phyloP scores from a whole-genome alignment of 2,329 filamentous ascomycete genomes.

The Beauveria brongniartii region DNA sequence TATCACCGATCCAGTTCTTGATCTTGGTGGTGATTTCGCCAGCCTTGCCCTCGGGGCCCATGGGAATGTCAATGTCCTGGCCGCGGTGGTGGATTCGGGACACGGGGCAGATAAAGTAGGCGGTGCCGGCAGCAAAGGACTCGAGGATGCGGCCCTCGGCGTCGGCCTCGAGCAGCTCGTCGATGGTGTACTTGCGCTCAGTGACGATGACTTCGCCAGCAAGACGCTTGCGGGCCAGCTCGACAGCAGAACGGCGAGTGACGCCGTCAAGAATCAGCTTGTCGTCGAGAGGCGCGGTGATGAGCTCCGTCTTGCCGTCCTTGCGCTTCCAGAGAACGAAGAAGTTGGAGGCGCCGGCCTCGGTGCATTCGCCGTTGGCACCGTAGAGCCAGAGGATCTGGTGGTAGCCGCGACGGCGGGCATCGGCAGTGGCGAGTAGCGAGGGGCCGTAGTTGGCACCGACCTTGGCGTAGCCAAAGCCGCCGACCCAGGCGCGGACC shows the following conservation, averaged over 20 bases:
- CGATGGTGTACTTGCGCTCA: slow-evolving; percentile 76
- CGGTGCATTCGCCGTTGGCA: slow-evolving; percentile 67
- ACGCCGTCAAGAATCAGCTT: slow-evolving; percentile 82
- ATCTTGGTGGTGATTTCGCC: slow-evolving; percentile 52
- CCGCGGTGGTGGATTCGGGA: slow-evolving; percentile 61
- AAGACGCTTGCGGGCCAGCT: slow-evolving; percentile 60
- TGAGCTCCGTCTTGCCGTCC: slow-evolving; percentile 50
- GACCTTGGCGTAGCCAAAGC: slow-evolving; percentile 86
- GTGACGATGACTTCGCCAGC: slow-evolving; percentile 57
- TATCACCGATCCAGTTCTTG: slow-evolving; percentile 60
- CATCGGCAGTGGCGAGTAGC: slow-evolving; percentile 69
- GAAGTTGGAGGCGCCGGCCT: slow-evolving; percentile 89
- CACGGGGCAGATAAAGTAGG: slow-evolving; percentile 65
- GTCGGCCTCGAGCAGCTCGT: slow-evolving; percentile 64
- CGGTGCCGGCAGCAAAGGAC: slow-evolving; percentile 80
- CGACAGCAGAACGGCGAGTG: slow-evolving; percentile 72
- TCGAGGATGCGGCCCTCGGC: slow-evolving; percentile 72
- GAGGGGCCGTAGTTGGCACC: slow-evolving; percentile 90
- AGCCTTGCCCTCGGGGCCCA: slow-evolving; percentile 40
- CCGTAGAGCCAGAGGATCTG: slow-evolving; percentile 96
- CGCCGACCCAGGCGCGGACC: slow-evolving; percentile 86
- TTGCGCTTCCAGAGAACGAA: slow-evolving; percentile 67
- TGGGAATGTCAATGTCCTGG: slow-evolving; percentile 53
- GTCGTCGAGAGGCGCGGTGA: slow-evolving; percentile 78
- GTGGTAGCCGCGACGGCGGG: slow-evolving; percentile 64